Percentiles rank a stretch among this genome's conserved stretches.
These are phyloP conservation scores for Albifimbria verrucaria DNA, from an alignment of 2,329 filamentous ascomycete species.

Conservation along the genomic window DNA sequence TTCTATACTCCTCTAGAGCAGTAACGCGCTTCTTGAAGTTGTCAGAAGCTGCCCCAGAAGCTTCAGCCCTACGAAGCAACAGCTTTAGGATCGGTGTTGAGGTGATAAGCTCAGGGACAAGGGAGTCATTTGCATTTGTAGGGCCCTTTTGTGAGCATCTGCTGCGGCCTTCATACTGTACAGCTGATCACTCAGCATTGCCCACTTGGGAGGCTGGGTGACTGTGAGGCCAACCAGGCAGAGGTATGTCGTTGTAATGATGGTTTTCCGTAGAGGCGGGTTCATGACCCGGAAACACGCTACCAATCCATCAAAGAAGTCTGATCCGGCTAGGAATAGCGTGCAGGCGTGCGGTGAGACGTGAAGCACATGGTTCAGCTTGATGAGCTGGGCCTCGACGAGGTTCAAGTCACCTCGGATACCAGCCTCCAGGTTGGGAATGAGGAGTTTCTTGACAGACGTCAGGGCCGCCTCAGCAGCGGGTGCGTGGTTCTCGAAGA, in stretches of 20 bases:
- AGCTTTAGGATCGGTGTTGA: slow-evolving; percentile 71
- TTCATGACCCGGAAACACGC: slow-evolving; percentile 63
- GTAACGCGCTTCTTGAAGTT: slow-evolving; percentile 59
- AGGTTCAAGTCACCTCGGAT: slow-evolving; percentile 51
- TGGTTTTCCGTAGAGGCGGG: slow-evolving; percentile 59
- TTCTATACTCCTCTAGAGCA: slow-evolving; percentile 58
- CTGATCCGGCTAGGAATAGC: slow-evolving; percentile 77
- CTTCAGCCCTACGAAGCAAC: slow-evolving; percentile 52
- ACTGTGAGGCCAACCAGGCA: slow-evolving; percentile 70
- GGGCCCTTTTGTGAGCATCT: slow-evolving; percentile 58
- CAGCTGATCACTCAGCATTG: slow-evolving; percentile 76
- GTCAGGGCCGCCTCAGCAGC: slow-evolving; percentile 54
- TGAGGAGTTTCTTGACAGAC: slow-evolving; percentile 59
- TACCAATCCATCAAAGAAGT: slow-evolving; percentile 77
- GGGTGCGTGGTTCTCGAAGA: slow-evolving; percentile 51
- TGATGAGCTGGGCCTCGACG: slow-evolving; percentile 52
- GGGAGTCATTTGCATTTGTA: slow-evolving; percentile 59
- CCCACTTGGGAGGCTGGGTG: slow-evolving; percentile 63
- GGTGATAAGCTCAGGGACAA: slow-evolving; percentile 80
- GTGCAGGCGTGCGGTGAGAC: slow-evolving; percentile 54
- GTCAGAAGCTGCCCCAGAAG: slow-evolving; percentile 44
- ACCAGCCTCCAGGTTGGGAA: slow-evolving; percentile 60
- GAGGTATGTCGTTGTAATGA: slow-evolving; percentile 73
- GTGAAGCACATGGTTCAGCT: slow-evolving; percentile 62
- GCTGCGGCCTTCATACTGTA: slow-evolving; percentile 75